Evolutionary conservation across 768 basidiomycete genomes (phyloP), one percentile per base, ranked within the genome.

Genomic region (Leccinum variicolor): DNA sequence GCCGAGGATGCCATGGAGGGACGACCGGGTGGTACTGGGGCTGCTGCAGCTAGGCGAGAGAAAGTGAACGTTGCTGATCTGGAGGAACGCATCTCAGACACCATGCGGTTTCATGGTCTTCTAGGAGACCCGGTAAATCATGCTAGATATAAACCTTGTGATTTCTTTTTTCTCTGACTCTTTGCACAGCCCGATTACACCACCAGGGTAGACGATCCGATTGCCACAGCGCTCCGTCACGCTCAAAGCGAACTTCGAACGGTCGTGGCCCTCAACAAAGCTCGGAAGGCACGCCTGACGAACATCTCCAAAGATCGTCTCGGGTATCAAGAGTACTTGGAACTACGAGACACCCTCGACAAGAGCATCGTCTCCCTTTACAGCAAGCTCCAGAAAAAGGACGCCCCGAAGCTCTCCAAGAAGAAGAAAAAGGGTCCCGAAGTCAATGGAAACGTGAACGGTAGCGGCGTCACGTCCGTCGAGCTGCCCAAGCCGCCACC

Each of bases 251-350:
- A 93, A 62, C 81, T 99, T 6, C 84, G 89, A 10, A 76, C 75
- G 6, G 90, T 98, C 50, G 78, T 89, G 3, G 81, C 86, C 9
- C 80, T 85, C 57, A 99, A 99, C 78, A 92, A 94, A 65, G 83
- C 84, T 3, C 87, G 96, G 13, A 89, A 89, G 69, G 73, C 75
- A 29, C 85, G 90, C 4, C 81, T 98, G 2, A 80, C 80, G 14
- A 76, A 79, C 14, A 82, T 94, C 59, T 94, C 94, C 28, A 84
- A 87, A 58, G 92, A 94, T 66, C 84, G 94, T 21, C 80, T 98
- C 17, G 94, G 87, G 6, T 92, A 93, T 68, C 91, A 93, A 66
- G 96, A 98, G 67, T 98, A 96, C 75, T 73, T 92, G 56, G 89
- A 92, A 29, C 72, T 84, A 8, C 84, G 94, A 17, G 94, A 96